phyloP scores from a whole-genome alignment of 2,329 filamentous ascomycete species.

The Metarhizium sp. region DNA sequence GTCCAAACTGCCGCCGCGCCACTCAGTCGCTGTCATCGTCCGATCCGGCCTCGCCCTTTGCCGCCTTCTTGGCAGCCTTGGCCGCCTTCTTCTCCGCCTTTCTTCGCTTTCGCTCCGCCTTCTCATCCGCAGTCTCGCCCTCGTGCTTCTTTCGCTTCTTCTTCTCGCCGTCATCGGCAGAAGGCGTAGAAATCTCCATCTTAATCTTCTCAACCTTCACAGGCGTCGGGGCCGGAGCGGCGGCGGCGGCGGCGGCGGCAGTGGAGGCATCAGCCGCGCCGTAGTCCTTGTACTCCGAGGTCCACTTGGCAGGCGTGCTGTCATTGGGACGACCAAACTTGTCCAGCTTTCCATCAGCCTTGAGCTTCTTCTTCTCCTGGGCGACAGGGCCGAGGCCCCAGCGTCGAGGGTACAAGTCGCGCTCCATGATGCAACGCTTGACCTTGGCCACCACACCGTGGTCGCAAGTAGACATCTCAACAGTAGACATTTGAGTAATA shows the following conservation, averaged over 20 bases:
- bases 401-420: conserved; percentile 89
- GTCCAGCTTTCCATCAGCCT: conserved; percentile 94
- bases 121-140: conserved; percentile 62
- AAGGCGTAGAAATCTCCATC: conserved; percentile 24
- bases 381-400: conserved; percentile 95
- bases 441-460: conserved; percentile 98
- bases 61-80: conserved; percentile 46
- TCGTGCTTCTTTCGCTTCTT: conserved; percentile 76
- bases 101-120: conserved; percentile 49
- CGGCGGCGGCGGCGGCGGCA: conserved; percentile 33
- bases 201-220: conserved; percentile 25
- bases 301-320: conserved; percentile 89
- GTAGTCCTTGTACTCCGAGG: conserved; percentile 85
- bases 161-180: conserved; percentile 44
- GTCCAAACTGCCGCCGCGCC: neutral
- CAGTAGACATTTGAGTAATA: conserved; percentile 95
- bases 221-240: conserved; percentile 17
- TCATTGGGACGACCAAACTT: conserved; percentile 94
- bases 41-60: conserved; percentile 40
- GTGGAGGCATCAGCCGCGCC: conserved; percentile 43
- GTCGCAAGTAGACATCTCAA: conserved; percentile 93
- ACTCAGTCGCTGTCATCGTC: conserved; percentile 26
- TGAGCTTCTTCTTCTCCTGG: conserved; percentile 98
- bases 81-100: conserved; percentile 53
- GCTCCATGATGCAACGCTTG: conserved; percentile 99